Conservation (phyloP, 2,329 filamentous ascomycete species). For the Penicillium sp. region DNA sequence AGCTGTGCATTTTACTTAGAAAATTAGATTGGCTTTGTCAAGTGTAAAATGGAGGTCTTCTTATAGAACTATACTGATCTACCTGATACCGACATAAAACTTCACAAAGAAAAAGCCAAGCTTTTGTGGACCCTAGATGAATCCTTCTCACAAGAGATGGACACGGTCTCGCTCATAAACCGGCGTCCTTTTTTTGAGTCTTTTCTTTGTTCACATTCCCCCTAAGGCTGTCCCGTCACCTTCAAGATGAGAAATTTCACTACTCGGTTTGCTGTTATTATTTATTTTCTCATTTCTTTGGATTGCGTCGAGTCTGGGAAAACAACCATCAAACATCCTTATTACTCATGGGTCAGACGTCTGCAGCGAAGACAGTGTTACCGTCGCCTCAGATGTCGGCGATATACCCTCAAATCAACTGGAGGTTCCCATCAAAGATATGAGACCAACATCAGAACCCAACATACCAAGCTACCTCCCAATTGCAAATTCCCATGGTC, state of each 20-base stretch:
- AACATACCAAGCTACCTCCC: conserved; percentile 1
- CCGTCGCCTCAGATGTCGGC: neutral
- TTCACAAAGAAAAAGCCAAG: neutral
- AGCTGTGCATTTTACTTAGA: neutral
- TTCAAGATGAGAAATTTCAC: conserved; percentile 7
- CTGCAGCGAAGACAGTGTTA: neutral
- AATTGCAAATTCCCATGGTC: neutral
- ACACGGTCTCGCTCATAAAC: neutral
- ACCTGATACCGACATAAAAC: neutral
- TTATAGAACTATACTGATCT: neutral
- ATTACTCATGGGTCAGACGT: neutral
- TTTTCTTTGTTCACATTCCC: neutral
- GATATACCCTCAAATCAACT: neutral
- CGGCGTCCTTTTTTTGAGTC: neutral
- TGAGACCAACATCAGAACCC: neutral
- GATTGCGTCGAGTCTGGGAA: neutral
- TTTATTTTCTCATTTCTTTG: conserved; percentile 6
- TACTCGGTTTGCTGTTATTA: conserved; percentile 5
- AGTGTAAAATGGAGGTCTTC: no score
- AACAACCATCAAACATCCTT: neutral
- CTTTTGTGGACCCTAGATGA: neutral
- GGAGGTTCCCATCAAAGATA: neutral
- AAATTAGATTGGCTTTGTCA: neutral
- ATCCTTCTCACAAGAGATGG: neutral
- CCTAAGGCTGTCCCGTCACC: neutral